Base-by-base conservation (phyloP, 495 filamentous ascomycete genomes). In the Bathelium albidoporum region DNA sequence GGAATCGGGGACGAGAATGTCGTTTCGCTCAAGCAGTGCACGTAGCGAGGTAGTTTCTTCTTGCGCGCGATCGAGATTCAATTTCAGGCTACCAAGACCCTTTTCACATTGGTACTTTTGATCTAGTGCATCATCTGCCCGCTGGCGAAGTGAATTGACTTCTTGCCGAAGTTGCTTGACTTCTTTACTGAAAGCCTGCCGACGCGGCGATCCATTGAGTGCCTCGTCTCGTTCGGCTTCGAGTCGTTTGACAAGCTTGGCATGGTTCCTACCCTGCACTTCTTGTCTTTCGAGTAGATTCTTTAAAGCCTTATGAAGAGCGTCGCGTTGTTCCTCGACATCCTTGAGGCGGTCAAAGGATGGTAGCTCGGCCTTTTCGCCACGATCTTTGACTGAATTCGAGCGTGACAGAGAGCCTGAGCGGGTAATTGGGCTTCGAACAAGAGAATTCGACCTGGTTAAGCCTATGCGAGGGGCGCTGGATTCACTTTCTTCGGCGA, bases 31-130 rank as follows among this genome's bases (percentile, higher is more conserved):
- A 20, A 98, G 82, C 26, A 98, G 80, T 28, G 75, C 82, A 28
- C 91, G 85, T 32, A 98, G 77, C 29, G 88, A 89, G 32, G 80
- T 77, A 14, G 93, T 96, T 77, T 98, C 95, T 71, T 94, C 88
- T 74, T 96, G 89, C 2, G 94, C 91, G 65, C 92, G 89, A 71
- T 98, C 95, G 32, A 98, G 83, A 71, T 98, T 94, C 89, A 96
- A 97, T 75, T 96, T 96, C 65, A 98, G 78, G 45, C 93, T 92
- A 63, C 86, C 82, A 16, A 98, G 80, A 28, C 91, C 91, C 75
- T 96, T 95, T 75, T 98, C 94, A 62, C 92, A 93, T 74, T 94
- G 88, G 83, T 87, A 97, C 77, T 97, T 97, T 69, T 92, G 89
- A 68, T 95, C 90, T n/a, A 97, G 80, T 24, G 94, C 95, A 61